Evolutionary conservation across 371 early-diverging fungal species (phyloP).

Genomic region (Mucor circinelloides): DNA sequence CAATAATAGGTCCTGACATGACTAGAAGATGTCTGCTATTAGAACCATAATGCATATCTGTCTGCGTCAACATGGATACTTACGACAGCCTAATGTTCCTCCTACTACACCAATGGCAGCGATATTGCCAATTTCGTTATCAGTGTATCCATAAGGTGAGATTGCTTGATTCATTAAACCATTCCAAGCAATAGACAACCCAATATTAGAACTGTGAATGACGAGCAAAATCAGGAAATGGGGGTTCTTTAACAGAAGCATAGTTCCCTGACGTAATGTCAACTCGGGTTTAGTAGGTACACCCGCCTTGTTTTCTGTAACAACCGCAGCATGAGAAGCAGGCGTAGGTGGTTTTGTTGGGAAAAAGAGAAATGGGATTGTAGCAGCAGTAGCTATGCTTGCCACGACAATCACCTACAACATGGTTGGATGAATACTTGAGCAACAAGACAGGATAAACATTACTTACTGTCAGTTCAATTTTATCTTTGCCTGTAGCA

Average conservation of each 20-base stretch:
- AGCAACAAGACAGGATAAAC: no score
- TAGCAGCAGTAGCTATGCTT: slow-evolving; percentile 42
- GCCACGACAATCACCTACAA: slow-evolving; percentile 56
- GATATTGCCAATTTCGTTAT: slow-evolving; percentile 61
- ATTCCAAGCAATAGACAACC: slow-evolving; percentile 65
- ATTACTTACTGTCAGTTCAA: slow-evolving; percentile 27
- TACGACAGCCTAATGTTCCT: slow-evolving; percentile 56
- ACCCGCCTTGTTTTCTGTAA: not conserved
- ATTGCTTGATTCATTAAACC: slow-evolving; percentile 64
- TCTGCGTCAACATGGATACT: not conserved
- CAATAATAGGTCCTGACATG: slow-evolving; percentile 52
- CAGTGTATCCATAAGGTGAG: slow-evolving; percentile 65
- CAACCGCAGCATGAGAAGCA: slow-evolving; percentile 25
- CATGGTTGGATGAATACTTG: not conserved
- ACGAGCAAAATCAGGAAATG: slow-evolving; percentile 59
- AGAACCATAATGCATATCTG: not conserved
- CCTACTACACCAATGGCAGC: slow-evolving; percentile 60
- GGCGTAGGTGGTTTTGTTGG: slow-evolving; percentile 53
- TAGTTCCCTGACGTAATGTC: slow-evolving; percentile 48
- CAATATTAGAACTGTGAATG: slow-evolving; percentile 61
- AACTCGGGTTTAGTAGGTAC: not conserved
- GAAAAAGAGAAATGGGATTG: slow-evolving; percentile 53
- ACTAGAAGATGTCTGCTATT: slow-evolving; percentile 22
- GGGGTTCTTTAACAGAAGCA: slow-evolving; percentile 48
- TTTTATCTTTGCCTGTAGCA: slow-evolving; percentile 46